Evolutionary conservation across 345 rosid genomes (phyloP), one percentile per base, ranked within the genome.

Genomic region (Erucastrum elatum): DNA sequence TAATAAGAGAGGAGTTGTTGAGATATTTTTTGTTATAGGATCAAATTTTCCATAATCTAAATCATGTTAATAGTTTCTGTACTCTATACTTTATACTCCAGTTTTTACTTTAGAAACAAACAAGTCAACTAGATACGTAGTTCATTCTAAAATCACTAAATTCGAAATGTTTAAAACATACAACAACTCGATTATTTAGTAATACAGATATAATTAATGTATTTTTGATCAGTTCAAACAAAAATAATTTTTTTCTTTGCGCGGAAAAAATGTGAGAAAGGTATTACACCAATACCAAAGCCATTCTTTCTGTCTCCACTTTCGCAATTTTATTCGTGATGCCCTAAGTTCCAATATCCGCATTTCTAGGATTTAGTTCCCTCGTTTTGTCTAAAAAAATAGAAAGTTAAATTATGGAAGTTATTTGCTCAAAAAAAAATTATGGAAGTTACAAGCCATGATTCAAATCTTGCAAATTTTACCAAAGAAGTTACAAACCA

Each of bases 231-330:
- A 46, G 16, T 49, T 49, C 56, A 49, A 46, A 49, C 56, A n/a
- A 49, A 53, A 53, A 6, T 6, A 53, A 6, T 16, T 53, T 0
- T 53, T 53, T 53, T 53, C 26, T 53, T 53, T 26, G 49, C 8
- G 17, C 13, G 46, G 62, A 72, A 41, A 41, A 66, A 31, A 68
- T 46, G 64, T 5, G 66, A 49, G 59, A 12, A 62, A 64, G 68
- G 71, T 68, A 55, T 37, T 21, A 68, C 79, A 72, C 64, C 82
- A 78, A 82, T 82, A 80, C 66, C 2, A 16, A 76, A 75, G 83
- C 78, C 83, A 75, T 53, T 35, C 55, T 80, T 44, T 44, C 55
- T 80, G 80, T 81, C 80, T 35, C 41, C 68, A 67, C 76, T 75
- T 58, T 74, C 1, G 16, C 69, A 35, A 29, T 80, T 67, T 67